Evolutionary conservation across 2,329 filamentous ascomycete genomes (phyloP).

Genomic region (Epichloe gansuensis): DNA sequence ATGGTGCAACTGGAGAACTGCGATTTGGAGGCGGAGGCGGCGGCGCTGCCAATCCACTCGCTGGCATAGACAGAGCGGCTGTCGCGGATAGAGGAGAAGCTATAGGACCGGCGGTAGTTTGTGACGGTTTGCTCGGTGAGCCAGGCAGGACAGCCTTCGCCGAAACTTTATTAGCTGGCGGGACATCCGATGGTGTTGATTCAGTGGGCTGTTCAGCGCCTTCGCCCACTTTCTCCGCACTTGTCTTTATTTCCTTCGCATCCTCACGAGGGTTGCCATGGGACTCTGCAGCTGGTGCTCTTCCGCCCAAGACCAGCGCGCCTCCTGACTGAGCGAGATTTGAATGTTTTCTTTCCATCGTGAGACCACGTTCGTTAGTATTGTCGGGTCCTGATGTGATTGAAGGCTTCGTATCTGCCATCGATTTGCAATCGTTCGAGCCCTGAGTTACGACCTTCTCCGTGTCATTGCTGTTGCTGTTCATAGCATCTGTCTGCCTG

Average conservation of each 20-base stretch:
- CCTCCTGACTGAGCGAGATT: too few species aligned
- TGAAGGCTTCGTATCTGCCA: background rate
- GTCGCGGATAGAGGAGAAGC: constrained; percentile 11
- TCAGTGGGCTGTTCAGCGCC: background rate
- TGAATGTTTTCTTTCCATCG: constrained; percentile 1
- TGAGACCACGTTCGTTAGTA: background rate
- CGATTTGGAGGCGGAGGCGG: constrained; percentile 7
- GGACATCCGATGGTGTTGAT: background rate
- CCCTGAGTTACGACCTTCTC: background rate
- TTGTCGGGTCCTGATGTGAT: background rate
- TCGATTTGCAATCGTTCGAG: background rate
- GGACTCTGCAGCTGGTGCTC: background rate
- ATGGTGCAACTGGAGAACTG: constrained; percentile 10
- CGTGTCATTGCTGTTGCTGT: constrained; percentile 6
- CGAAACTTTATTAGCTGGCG: background rate
- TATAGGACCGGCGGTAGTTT: background rate
- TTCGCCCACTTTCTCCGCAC: background rate
- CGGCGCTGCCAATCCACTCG: constrained; percentile 10
- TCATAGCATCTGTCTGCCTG: constrained; percentile 9
- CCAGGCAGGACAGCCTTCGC: background rate
- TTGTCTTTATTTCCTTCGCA: background rate
- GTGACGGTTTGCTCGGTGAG: background rate
- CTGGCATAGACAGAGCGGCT: constrained; percentile 6
- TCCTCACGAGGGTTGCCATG: too few species aligned
- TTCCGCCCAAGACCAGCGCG: background rate